phyloP scores from a whole-genome alignment of 1,139 yeast species.

The Blastobotrys arbuscula region DNA sequence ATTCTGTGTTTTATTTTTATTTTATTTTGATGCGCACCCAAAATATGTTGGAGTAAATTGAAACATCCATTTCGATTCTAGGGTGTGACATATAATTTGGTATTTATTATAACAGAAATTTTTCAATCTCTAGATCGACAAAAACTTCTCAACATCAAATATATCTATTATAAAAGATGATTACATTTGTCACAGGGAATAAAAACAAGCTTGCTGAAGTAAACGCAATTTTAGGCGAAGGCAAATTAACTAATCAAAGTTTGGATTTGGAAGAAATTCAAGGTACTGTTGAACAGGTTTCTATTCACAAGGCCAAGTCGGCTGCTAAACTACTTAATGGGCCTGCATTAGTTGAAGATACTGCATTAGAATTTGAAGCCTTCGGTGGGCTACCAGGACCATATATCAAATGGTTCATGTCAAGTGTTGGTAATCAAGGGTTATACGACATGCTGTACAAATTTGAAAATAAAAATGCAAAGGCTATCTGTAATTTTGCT shows the following conservation, averaged over 20 bases:
- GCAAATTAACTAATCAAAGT: conserved; percentile 45
- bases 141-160: background rate
- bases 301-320: conserved; percentile 68
- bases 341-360: conserved; percentile 92
- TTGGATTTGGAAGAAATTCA: conserved; percentile 87
- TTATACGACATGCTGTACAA: conserved; percentile 70
- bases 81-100: background rate
- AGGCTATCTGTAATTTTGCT: conserved; percentile 90
- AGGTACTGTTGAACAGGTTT: conserved; percentile 79
- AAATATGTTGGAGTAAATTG: background rate
- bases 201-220: conserved; percentile 84
- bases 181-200: conserved; percentile 44
- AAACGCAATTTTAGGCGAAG: conserved; percentile 64
- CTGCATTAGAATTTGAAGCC: conserved; percentile 81
- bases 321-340: conserved; percentile 64
- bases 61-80: background rate
- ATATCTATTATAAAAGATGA: background rate
- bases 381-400: conserved; percentile 91
- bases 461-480: conserved; percentile 78
- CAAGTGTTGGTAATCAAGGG: conserved; percentile 65
- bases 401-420: conserved; percentile 70
- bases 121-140: background rate
- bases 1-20: no score
- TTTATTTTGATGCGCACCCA: no score
- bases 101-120: background rate